Evolutionary conservation across 2,329 filamentous ascomycete species (phyloP), one percentile per base, ranked within the genome.

Genomic region (Pyrenophora seminiperda): DNA sequence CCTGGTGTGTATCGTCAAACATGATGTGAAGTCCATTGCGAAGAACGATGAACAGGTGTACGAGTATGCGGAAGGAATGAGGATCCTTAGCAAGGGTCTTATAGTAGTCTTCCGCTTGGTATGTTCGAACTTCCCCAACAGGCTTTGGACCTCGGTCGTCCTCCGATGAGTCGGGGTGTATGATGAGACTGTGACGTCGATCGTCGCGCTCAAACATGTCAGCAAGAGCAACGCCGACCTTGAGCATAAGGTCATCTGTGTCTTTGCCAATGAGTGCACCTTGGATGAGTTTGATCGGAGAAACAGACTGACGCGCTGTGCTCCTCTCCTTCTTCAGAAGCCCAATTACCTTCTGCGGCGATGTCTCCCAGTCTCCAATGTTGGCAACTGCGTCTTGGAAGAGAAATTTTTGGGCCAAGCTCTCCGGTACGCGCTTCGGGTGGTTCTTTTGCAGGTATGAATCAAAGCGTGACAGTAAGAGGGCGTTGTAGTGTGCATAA

Each of bases 401-500:
- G 3, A 82, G 76, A 53, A 89, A 85, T 2, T 82, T 80, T 29
- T 84, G 81, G 5, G 80, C 77, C 39, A 85, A 68, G n/a, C 75
- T 74, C 20, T 83, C 77, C 17, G 82, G 76, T 14, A 81, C 73
- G 27, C 80, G 79, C 14, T 47, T 81, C 5, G 55, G 77, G 60
- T 82, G 80, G 56, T 81, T 76, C 17, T 75, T 76, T 54, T 83
- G 75, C 47, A 90, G 75, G 65, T 88, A 95, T 3, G 78, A 77
- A 61, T 93, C 89, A 68, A 96, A 93, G 62, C 93, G 88, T 2
- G 85, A 84, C 45, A 92, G 83, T 7, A 97, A 75, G 4, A 93
- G 77, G n/a, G 89, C 86, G 66, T 95, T 97, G 77, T 94, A 94
- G 69, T 92, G 86, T 29, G 88, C 86, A 71, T 94, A 96, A 14